Evolutionary conservation across 441 rosid species (phyloP), one percentile per base, ranked within the genome.

Genomic region (Populus hybrid): DNA sequence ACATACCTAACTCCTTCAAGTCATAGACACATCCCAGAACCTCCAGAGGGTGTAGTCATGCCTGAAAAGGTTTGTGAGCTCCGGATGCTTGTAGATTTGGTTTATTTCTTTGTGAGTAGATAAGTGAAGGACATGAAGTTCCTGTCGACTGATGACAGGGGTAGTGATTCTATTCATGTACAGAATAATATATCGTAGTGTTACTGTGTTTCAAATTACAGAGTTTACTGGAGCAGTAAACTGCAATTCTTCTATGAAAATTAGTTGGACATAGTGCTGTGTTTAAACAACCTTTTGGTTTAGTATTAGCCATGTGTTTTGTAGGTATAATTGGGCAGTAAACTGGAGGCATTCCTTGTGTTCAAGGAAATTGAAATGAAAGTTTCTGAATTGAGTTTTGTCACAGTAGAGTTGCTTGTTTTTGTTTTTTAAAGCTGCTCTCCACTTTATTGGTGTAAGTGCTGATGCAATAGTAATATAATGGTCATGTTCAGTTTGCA

Each of bases 61-160:
- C 97, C 98, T 20, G 83, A 84, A 68, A 91, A 96, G 97, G 99
- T 94, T 86, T 23, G 73, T 80, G 67, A 76, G 8, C 30, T 70
- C 46, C 69, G 26, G 35, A 2, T 79, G 71, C 76, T 77, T 20
- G 70, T 67, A 32, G 38, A 69, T 10, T 36, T 69, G 26, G 8
- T 70, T 61, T 72, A 72, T 67, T 75, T 77, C 24, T 67, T 69
- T n/a, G 50, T 66, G 71, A 73, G 36, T 64, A 46, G 64, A 46
- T 36, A 73, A 71, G 66, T 67, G 24, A 6, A 54, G 54, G n/a
- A 10, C 66, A 72, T 16, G 65, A 46, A 59, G 2, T 50, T 67
- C 26, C 35, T 73, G 68, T 78, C 21, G 57, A 26, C 73, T 54
- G 9, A 78, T 57, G 7, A 9, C 36, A 10, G 11, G 38, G 28